A percentile compares a stretch with the other conserved stretches of the same genome.
Conservation (phyloP, 495 filamentous ascomycete species). For the Xylaria cubensis region DNA sequence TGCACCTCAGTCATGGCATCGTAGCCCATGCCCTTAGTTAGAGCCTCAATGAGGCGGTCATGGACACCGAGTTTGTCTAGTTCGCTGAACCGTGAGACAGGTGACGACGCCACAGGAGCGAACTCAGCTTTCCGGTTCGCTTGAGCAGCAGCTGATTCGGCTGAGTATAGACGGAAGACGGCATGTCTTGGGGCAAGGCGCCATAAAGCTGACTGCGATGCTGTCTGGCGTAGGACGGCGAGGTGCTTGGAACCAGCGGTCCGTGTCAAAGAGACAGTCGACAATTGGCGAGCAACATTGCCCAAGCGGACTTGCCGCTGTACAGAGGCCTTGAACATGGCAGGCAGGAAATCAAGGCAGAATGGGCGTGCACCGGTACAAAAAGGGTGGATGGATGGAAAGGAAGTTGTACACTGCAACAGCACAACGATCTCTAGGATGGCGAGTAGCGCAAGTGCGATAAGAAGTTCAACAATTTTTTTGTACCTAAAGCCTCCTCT, state of each 20-base stretch:
- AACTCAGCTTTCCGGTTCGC: constrained; percentile 15
- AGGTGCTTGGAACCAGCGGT: constrained; percentile 31
- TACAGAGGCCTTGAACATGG: constrained; percentile 38
- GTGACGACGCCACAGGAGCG: constrained; percentile 29
- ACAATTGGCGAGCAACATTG: constrained; percentile 36
- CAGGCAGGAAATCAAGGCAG: constrained; percentile 10
- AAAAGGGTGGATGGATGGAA: not conserved
- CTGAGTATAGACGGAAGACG: constrained; percentile 47
- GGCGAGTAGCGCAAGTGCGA: constrained; percentile 7
- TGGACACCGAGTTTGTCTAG: constrained; percentile 69
- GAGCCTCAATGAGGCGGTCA: constrained; percentile 65
- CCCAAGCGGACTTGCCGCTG: constrained; percentile 44
- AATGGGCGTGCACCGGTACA: not conserved
- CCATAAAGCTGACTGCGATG: constrained; percentile 24
- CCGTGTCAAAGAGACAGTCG: constrained; percentile 32
- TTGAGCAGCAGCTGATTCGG: constrained; percentile 39
- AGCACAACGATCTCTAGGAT: not conserved
- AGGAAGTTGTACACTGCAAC: not conserved
- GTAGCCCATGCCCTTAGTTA: constrained; percentile 76
- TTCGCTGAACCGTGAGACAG: constrained; percentile 73
- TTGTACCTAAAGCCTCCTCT: not conserved
- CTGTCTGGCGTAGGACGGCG: constrained; percentile 28
- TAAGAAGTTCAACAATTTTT: constrained; percentile 18
- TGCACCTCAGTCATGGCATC: constrained; percentile 95
- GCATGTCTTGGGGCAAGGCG: constrained; percentile 34